Evolutionary conservation across 805 yeast genomes (phyloP), one percentile per base, ranked within the genome.

Genomic region (Tetrapisispora arboricola): DNA sequence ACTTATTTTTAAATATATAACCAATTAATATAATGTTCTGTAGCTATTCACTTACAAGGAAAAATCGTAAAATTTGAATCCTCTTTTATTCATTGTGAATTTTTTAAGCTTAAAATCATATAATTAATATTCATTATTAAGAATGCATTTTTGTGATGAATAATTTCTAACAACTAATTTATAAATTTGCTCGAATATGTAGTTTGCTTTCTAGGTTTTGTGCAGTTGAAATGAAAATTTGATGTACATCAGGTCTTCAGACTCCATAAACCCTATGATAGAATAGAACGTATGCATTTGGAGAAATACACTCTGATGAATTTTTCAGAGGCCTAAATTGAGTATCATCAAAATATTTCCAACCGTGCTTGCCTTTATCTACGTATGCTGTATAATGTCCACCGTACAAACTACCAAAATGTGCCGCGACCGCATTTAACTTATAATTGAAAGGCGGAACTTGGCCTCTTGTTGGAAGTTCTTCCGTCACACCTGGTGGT

Each of bases 341-440:
- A 0, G 84, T 72, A 58, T 87, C 96, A 59, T 87, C 95, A 59
- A 80, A 87, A 45, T 78, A 75, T 51, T 84, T 77, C 95, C 95
- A 87, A 1, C 78, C 81, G 41, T 66, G 61, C 17, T 58, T 57
- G 20, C 77, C 78, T 52, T 84, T 84, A 54, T 76, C 65, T 4
- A 84, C 90, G 54, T 69, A 84, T 1, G 94, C 66, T 0, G 96
- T 88, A 60, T 88, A 88, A 60, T 88, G 96, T 0, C 96, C 96
- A 8, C 88, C 83, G 32, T 78, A 73, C 29, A 88, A 67, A 30
- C 82, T 78, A 11, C 96, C 96, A 46, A 65, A 77, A 60, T 88
- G 96, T 49, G 84, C 78, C 13, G 85, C 85, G 1, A 87, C 95
- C 0, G 84, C 95, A 53, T 75, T 81, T 18, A 88, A 60, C 45